Base-by-base conservation (phyloP, 2,329 filamentous ascomycete species). In the Blastomyces gilchristii region DNA sequence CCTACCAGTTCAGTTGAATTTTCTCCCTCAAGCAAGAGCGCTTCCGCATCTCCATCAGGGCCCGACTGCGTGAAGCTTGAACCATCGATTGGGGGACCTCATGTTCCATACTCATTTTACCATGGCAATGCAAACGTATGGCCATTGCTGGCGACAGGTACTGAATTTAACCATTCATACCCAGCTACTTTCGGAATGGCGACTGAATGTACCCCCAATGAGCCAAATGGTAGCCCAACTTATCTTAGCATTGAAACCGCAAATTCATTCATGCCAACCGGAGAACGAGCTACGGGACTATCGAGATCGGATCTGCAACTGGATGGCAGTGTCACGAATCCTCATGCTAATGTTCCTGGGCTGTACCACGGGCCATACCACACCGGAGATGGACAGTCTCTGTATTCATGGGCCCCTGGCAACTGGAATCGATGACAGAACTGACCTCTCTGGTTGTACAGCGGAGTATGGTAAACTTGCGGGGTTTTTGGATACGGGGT, bases 1-100 rank as follows among this genome's bases (percentile, higher is more conserved):
- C 74, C 73, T 31, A 62, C 67, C 9, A 75, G 73, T 31, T 73
- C 73, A 25, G 68, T 70, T 14, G 73, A 73, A 25, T 71, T 70
- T 47, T 71, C 70, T 0, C 68, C 69, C 16, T 70, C 62, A 57
- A 67, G 59, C 31, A 45, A 41, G 54, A 47, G 47, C 18, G 22
- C 64, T 68, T 52, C 62, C 70, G 49, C 64, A 69, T 59, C 61
- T 37, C 64, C 62, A 65, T 60, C 39, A 66, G 60, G 57, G 8
- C 14, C 25, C 25, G 60, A 57, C 34, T 43, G 37, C 25, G 62
- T 60, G 25, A 63, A 63, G 50, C 49, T 31, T 60, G 62, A 63
- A 45, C 47, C 56, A 16, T 54, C 47, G 14, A 22, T 39, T n/a
- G 34, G 39, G 3, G 28, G 7, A 3, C 31, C 34, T 18, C 47